Evolutionary conservation across 805 yeast genomes (phyloP), one percentile per base, ranked within the genome.

Genomic region (Scheffersomyces ergatensis): DNA sequence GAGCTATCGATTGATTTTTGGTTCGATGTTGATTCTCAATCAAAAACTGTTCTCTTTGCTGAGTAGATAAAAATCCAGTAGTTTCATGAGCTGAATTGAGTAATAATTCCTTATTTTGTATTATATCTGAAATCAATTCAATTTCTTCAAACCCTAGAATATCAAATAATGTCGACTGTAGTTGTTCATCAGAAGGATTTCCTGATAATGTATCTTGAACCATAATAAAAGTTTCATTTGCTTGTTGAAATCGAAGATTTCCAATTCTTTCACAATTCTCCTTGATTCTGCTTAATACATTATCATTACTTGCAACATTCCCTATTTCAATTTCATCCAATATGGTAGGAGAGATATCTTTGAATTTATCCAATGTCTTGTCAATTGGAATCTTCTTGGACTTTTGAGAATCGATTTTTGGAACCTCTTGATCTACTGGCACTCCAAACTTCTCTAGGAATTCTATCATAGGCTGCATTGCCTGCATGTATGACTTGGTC

Each of bases 61-160:
- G 77, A 1, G 78, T 74, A 0, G 83, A 66, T 57, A 83, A 51
- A 34, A 78, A 62, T 42, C 50, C 42, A 13, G 46, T 39, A 1
- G 43, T 46, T 30, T 39, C 36, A 12, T 38, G 29, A 18, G 37
- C 20, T 27, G 50, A 51, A 15, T 48, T 52, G 17, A 39, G 5
- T 8, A 54, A 36, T 13, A 51, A 54, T 0, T 52, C 52, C 50
- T 71, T 76, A 37, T 77, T 62, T 38, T 74, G 75, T 3, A 88
- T 58, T 11, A 89, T 62, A 34, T 71, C 75, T 1, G 89, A 74
- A 8, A 90, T 85, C 37, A 90, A 62, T 39, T 89, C 97, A 45
- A 93, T 75, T 55, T 88, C 85, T 19, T 89, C 96, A 50, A 81
- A 85, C 0, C 99, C 99, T 1, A 93, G 60, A 6, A 87, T 70